Base-by-base conservation (phyloP, 371 early-diverging fungal species). In the Syncephalastrum contaminatum region DNA sequence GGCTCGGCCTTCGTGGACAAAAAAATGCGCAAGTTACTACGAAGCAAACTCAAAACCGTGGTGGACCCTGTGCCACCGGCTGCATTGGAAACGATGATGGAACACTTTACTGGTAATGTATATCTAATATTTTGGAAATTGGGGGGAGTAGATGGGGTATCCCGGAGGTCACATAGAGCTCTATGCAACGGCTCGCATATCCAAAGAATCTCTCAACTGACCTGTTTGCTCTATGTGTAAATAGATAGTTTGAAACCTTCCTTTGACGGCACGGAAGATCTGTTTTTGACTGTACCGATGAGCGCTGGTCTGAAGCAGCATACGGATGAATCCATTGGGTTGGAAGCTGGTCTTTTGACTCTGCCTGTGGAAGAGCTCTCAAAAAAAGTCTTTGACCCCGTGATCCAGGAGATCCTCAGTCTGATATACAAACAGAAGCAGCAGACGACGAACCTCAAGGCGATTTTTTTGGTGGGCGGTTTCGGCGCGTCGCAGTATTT, bases 1-100 rank as follows among this genome's bases (percentile, higher is more conserved):
- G 83, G 83, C 1, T 83, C 83, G 1, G 73, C 73, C 13, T 83
- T 83, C 61, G 66, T 83, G 42, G 83, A 83, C 51, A 60, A 72
- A 48, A 63, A 68, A 13, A 77, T 83, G 75, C 71, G 78, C n/a
- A 73, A 74, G n/a, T 66, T 74, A 15, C 45, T 83, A 48, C 71
- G 72, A 43, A 70, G 69, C 43, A 79, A 77, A 48, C 60, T 83
- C 25, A 69, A 70, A 43, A 60, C 58, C 10, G 66, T 70, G 0
- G 56, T 71, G 25, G 62, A 59, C n/a, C 48, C 51, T 24, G 69
- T 77, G 4, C 77, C 77, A 41, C 64, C 62, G 18, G 60, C 53
- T 3, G 72, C 74, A 4, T 48, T 77, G 12, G 75, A 77, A 16
- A 64, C 58, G 56, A 74, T 77, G 74, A 70, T 74, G 73, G 75